Evolutionary conservation across 2,329 filamentous ascomycete genomes (phyloP).

Genomic region (Gaeumannomyces sp.): DNA sequence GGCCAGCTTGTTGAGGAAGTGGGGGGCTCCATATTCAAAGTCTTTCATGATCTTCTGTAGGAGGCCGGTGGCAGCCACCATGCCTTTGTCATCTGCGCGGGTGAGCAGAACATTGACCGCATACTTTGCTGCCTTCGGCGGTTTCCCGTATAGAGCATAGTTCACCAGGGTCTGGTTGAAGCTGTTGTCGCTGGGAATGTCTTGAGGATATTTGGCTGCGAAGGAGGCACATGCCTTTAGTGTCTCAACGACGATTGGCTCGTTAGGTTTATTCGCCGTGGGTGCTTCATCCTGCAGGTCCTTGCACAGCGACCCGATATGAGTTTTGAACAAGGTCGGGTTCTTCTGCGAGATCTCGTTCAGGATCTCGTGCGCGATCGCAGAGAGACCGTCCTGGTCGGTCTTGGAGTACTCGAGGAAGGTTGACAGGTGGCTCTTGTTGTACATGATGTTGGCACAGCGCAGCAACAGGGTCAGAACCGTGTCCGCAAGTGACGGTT

Average conservation of each 20-base stretch:
- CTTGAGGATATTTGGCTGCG: constrained; percentile 75
- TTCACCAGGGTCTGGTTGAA: constrained; percentile 75
- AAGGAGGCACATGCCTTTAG: constrained; percentile 92
- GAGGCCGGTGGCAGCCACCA: constrained; percentile 80
- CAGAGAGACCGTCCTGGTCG: constrained; percentile 70
- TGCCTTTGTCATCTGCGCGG: constrained; percentile 62
- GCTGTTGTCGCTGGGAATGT: constrained; percentile 74
- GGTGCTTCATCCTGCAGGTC: constrained; percentile 78
- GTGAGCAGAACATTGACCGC: constrained; percentile 86
- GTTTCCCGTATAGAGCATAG: constrained; percentile 77
- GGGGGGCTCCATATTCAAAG: constrained; percentile 64
- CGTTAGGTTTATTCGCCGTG: constrained; percentile 58
- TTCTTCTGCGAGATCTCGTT: constrained; percentile 88
- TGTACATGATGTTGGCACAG: constrained; percentile 80
- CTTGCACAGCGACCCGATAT: constrained; percentile 86
- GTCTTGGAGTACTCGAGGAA: constrained; percentile 85
- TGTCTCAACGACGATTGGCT: constrained; percentile 74
- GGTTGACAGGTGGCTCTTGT: constrained; percentile 84
- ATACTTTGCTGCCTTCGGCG: constrained; percentile 82
- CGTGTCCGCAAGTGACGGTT: constrained; percentile 55
- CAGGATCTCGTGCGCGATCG: constrained; percentile 78
- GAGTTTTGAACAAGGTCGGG: constrained; percentile 85
- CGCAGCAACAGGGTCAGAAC: constrained; percentile 78
- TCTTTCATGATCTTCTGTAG: constrained; percentile 68
- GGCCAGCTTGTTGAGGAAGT: constrained; percentile 71